These are phyloP conservation scores for Arachnomyces sp. DNA, from an alignment of 2,329 filamentous ascomycete genomes.

Conservation along the genomic window DNA sequence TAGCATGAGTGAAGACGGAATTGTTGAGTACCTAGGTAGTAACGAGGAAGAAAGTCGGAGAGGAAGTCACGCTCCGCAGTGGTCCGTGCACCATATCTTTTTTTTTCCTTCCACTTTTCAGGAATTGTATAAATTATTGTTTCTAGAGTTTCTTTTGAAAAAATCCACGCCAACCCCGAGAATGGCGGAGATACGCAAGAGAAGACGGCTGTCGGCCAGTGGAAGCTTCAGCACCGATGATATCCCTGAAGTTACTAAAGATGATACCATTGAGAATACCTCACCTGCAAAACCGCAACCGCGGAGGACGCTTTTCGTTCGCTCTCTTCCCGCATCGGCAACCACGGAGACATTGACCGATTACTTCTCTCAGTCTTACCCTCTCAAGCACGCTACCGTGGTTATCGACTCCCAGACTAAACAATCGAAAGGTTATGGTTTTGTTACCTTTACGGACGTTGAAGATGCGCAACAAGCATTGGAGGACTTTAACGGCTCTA, in stretches of 20 bases:
- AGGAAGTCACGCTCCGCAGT: too few relatives aligned
- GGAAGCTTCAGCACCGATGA: constrained; percentile 14
- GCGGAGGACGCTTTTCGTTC: constrained; percentile 75
- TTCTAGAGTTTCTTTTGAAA: constrained; percentile 2
- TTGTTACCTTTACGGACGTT: constrained; percentile 90
- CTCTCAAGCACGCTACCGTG: constrained; percentile 92
- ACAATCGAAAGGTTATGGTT: constrained; percentile 83
- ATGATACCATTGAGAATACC: constrained; percentile 17
- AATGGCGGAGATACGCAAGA: constrained; percentile 30
- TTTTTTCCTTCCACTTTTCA: constrained; percentile 33
- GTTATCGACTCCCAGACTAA: constrained; percentile 82
- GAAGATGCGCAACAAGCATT: constrained; percentile 81
- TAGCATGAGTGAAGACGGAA: too few relatives aligned
- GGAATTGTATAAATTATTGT: constrained; percentile 16
- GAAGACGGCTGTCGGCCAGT: constrained; percentile 27
- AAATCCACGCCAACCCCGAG: constrained; percentile 3
- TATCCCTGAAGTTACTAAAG: constrained; percentile 11
- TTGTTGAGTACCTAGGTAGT: not conserved
- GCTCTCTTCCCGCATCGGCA: constrained; percentile 68
- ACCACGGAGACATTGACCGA: constrained; percentile 78
- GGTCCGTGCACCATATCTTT: constrained; percentile 2
- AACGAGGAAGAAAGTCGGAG: not conserved
- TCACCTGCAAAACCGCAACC: constrained; percentile 23
- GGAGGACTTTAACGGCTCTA: constrained; percentile 69
- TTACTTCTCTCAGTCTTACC: constrained; percentile 88